Evolutionary conservation across 495 filamentous ascomycete species (phyloP).

Genomic region (Massariosphaeria phaeospora): DNA sequence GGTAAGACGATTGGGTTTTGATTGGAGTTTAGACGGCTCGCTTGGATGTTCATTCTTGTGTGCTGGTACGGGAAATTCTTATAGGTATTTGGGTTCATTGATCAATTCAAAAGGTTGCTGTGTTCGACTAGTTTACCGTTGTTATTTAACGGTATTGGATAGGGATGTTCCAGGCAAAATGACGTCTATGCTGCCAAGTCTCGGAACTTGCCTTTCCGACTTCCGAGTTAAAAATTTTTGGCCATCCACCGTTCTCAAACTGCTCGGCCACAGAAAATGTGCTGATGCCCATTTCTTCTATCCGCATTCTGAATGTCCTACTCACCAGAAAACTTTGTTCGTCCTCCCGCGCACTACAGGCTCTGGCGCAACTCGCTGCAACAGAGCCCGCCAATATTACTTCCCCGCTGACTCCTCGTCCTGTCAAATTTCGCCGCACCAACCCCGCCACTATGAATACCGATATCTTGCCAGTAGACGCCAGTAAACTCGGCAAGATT

Average conservation of each 20-base stretch:
- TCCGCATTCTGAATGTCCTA: slow-evolving; percentile 23
- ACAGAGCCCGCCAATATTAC: background rate
- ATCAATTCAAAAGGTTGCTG: too few species aligned
- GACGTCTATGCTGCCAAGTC: slow-evolving; percentile 4
- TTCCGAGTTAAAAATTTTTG: slow-evolving; percentile 17
- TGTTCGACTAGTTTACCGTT: too few species aligned
- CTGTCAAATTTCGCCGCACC: background rate
- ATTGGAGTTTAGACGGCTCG: background rate
- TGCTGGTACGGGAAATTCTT: too few species aligned
- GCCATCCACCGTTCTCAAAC: background rate
- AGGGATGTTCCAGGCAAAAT: too few species aligned
- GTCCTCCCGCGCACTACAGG: slow-evolving; percentile 8
- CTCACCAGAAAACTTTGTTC: background rate
- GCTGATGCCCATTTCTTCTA: slow-evolving; percentile 12
- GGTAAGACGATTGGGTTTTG: background rate
- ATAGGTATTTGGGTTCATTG: too few species aligned
- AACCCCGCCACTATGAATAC: slow-evolving; percentile 21
- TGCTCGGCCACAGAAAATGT: slow-evolving; percentile 7
- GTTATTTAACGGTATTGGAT: too few species aligned
- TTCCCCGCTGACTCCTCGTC: slow-evolving; percentile 1
- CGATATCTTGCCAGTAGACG: slow-evolving; percentile 24
- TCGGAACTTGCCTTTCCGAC: background rate
- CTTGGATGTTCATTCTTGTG: too few species aligned
- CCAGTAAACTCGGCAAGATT: slow-evolving; percentile 22
- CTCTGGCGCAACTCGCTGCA: slow-evolving; percentile 12